Evolutionary conservation across 129 eudicot species (phyloP).

Genomic region (Pseudognaphalium luteoalbum): DNA sequence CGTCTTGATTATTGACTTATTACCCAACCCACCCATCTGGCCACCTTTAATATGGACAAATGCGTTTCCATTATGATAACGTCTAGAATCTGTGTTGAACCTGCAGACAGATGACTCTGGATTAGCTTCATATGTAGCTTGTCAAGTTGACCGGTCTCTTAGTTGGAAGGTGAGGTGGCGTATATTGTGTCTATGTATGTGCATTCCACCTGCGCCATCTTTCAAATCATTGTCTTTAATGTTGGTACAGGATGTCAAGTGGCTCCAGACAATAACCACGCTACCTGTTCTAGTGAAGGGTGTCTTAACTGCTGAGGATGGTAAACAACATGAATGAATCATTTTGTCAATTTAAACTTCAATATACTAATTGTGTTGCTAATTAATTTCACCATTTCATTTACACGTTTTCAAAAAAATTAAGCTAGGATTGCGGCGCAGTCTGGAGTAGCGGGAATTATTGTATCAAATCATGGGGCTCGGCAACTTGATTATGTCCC

Average conservation of each 20-base stretch:
- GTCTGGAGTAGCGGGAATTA: constrained; percentile 50
- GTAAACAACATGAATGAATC: constrained; percentile 32
- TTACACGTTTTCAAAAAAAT: neutral
- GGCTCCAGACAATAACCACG: constrained; percentile 88
- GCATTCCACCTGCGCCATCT: neutral
- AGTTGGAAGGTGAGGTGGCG: constrained; percentile 70
- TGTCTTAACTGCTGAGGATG: constrained; percentile 89
- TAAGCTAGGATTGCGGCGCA: constrained; percentile 47
- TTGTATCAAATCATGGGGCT: constrained; percentile 59
- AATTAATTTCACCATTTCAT: constrained; percentile 5
- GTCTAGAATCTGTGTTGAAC: constrained; percentile 12
- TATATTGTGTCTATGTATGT: neutral
- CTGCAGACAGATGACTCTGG: constrained; percentile 86
- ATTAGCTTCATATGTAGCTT: constrained; percentile 85
- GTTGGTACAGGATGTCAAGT: constrained; percentile 66
- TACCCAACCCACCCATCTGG: no score
- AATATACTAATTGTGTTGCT: neutral
- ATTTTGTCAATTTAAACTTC: neutral
- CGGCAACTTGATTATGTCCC: constrained; percentile 54
- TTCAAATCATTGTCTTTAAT: neutral
- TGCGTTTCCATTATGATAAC: neutral
- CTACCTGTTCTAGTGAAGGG: constrained; percentile 91
- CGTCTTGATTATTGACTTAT: no score
- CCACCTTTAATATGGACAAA: neutral
- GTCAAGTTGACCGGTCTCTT: constrained; percentile 81